Conservation (phyloP, 2,329 filamentous ascomycete species). For the Lachnellula hyalina region DNA sequence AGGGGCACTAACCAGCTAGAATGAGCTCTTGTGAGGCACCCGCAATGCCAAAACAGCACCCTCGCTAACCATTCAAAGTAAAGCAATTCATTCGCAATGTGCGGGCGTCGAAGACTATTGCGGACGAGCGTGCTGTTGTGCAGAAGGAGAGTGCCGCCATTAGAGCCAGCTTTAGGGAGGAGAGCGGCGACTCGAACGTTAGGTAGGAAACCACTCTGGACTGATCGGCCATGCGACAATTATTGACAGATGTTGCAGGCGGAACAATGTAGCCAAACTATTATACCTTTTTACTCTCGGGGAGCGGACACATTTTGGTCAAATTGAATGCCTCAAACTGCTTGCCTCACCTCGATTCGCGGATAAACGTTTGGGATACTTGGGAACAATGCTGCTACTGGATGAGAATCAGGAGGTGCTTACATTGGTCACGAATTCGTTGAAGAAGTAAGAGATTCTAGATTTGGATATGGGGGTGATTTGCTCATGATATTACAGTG, state of each 20-base stretch:
- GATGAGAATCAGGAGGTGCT: conserved; percentile 99
- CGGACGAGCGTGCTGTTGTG: conserved; percentile 95
- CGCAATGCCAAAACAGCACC: conserved; percentile 9
- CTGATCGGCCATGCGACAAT: background rate
- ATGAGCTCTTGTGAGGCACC: conserved; percentile 32
- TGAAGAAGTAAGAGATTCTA: conserved; percentile 73
- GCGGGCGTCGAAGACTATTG: conserved; percentile 96
- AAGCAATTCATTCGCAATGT: conserved; percentile 99
- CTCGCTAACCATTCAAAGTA: conserved; percentile 49
- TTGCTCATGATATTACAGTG: conserved; percentile 48
- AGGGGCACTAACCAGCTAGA: conserved; percentile 26
- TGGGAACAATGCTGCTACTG: conserved; percentile 91
- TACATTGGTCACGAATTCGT: conserved; percentile 92
- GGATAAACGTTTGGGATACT: conserved; percentile 91
- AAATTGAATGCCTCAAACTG: conserved; percentile 98
- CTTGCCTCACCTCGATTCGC: conserved; percentile 95
- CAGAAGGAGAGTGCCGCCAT: conserved; percentile 99
- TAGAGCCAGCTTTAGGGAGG: conserved; percentile 93
- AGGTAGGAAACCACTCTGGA: conserved; percentile 53
- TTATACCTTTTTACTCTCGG: conserved; percentile 97
- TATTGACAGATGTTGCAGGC: conserved; percentile 46
- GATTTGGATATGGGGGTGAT: background rate
- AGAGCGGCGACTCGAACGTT: conserved; percentile 85
- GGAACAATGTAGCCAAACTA: conserved; percentile 98
- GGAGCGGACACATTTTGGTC: conserved; percentile 95